phyloP scores from a whole-genome alignment of 2,329 filamentous ascomycete genomes.

The Aspergillus piperis region DNA sequence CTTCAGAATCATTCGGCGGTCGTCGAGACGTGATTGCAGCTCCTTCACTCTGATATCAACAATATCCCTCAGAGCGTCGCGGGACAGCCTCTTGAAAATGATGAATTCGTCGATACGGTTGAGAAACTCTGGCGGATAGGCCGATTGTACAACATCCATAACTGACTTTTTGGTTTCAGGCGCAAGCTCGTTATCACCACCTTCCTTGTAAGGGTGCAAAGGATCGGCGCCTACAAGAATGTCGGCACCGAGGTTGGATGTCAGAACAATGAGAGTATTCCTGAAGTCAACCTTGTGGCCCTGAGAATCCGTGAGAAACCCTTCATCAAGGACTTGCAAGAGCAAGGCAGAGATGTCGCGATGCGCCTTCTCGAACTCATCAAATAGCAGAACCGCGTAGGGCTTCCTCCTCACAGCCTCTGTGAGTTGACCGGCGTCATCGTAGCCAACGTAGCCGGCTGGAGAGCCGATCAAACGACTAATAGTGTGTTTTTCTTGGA shows the following conservation, averaged over 20 bases:
- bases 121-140: constrained; percentile 88
- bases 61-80: constrained; percentile 79
- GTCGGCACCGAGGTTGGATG: constrained; percentile 90
- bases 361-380: constrained; percentile 98
- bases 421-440: constrained; percentile 93
- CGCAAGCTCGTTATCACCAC: constrained; percentile 67
- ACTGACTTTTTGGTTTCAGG: constrained; percentile 74
- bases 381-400: constrained; percentile 90
- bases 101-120: constrained; percentile 98
- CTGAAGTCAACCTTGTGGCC: constrained; percentile 96
- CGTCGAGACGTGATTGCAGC: constrained; percentile 78
- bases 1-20: constrained; percentile 75
- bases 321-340: constrained; percentile 92
- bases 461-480: constrained; percentile 89
- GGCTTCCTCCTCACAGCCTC: constrained; percentile 94
- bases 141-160: constrained; percentile 77
- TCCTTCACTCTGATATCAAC: constrained; percentile 89
- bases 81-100: constrained; percentile 84
- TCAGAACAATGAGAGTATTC: constrained; percentile 95
- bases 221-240: constrained; percentile 79
- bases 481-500: constrained; percentile 95
- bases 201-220: constrained; percentile 64
- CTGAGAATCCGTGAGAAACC: constrained; percentile 91
- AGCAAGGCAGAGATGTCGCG: constrained; percentile 90
- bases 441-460: constrained; percentile 93